phyloP scores from a whole-genome alignment of 2,329 filamentous ascomycete genomes.

The Hymenoscyphus salicellus region DNA sequence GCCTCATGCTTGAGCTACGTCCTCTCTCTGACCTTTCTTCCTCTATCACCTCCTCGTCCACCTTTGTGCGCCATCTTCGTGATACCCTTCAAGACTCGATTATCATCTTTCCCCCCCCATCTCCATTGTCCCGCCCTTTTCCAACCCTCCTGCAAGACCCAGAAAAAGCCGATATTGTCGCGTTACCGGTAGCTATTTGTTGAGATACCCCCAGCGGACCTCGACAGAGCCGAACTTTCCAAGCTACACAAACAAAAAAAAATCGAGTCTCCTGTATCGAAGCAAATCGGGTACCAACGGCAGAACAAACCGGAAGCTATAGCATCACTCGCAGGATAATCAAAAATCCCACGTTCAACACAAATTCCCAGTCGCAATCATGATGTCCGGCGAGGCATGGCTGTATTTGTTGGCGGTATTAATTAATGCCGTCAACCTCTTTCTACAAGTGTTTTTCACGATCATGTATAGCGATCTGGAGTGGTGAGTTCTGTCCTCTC shows the following conservation, averaged over 20 bases:
- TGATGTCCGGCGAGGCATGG: slow-evolving; percentile 97
- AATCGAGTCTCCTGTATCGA: background rate
- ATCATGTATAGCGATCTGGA: slow-evolving; percentile 99
- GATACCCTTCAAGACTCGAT: background rate
- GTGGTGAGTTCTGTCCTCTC: slow-evolving; percentile 65
- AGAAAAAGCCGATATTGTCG: background rate
- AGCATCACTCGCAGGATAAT: background rate
- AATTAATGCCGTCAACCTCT: slow-evolving; percentile 99
- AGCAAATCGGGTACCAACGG: background rate
- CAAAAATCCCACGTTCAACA: slow-evolving; percentile 1
- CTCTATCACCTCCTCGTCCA: background rate
- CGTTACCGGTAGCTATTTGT: background rate
- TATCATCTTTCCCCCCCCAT: background rate
- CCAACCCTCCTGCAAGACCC: background rate
- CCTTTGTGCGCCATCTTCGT: slow-evolving; percentile 2
- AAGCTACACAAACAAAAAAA: background rate
- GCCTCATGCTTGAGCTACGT: slow-evolving; percentile 1
- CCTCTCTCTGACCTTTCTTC: background rate
- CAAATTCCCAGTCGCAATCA: slow-evolving; percentile 35
- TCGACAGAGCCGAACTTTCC: background rate
- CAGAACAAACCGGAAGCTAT: background rate
- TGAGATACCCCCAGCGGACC: background rate
- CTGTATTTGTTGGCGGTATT: slow-evolving; percentile 95
- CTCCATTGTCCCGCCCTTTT: background rate
- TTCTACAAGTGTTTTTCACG: slow-evolving; percentile 99